Evolutionary conservation across 2,329 filamentous ascomycete genomes (phyloP), one percentile per base, ranked within the genome.

Genomic region (Thielaviopsis cerberus): DNA sequence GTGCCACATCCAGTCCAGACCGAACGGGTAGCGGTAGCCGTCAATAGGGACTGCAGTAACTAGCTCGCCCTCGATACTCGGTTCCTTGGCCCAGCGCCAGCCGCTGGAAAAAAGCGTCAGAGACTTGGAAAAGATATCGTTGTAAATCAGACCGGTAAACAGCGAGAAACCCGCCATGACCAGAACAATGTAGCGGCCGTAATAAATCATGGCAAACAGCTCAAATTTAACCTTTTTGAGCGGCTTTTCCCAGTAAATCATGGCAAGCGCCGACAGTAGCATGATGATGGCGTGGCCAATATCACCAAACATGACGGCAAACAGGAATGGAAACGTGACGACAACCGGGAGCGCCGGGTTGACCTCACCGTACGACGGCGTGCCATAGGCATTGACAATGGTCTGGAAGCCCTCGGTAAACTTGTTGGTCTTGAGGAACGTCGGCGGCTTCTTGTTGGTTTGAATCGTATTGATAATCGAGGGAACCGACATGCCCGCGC

Each of bases 251-350:
- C 84, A 97, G 73, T 95, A 88, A 65, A 98, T 97, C 89, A 98
- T 95, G 59, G 89, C 88, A 58, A 82, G 67, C 15, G 92, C 87
- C 59, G 88, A 86, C 58, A 81, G 69, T 51, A 91, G 77, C 86
- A 98, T 94, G 69, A 98, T 86, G 63, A 84, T 71, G 63, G 91
- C 92, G 67, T 98, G 92, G 55, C 92, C 94, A 60, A 95, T 84
- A 71, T 98, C 92, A 76, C 92, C 94, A 68, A 98, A 98, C 92
- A 98, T 98, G 80, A 98, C 92, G 54, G 92, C 92, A 69, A 98
- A 98, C 62, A 98, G 77, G 76, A 98, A 98, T n/a, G 94, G 92
- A 72, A 98, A 98, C 5, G 92, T 98, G 63, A 98, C 84, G 64
- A 97, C 89, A 55, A 94, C 92, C 41, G 91, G 91, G 23, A 98